Conservation (phyloP, 164 flowering plant species). For the Paratinospora sagittata region DNA sequence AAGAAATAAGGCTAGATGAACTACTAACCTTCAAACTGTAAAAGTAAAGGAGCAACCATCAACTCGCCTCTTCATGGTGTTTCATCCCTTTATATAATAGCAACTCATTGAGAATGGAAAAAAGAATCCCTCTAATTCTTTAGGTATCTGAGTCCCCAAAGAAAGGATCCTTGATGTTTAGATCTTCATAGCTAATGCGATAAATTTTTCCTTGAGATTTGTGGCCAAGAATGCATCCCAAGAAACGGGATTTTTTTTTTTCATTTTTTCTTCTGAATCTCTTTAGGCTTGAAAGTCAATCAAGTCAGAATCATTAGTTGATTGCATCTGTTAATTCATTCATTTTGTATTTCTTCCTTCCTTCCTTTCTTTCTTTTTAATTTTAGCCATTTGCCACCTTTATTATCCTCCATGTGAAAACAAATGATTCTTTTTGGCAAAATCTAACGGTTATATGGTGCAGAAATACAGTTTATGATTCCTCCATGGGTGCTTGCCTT, state of each 20-base stretch:
- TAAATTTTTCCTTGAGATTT: not conserved
- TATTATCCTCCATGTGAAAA: not conserved
- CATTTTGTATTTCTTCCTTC: not conserved
- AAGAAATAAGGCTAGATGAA: too few relatives aligned
- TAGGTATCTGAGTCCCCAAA: too few relatives aligned
- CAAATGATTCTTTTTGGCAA: not conserved
- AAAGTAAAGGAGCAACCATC: too few relatives aligned
- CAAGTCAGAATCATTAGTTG: not conserved
- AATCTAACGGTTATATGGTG: conserved; percentile 18
- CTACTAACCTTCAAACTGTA: too few relatives aligned
- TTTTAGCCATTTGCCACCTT: not conserved
- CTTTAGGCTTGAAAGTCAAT: not conserved
- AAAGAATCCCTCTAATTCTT: too few relatives aligned
- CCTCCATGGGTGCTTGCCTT: conserved; percentile 77
- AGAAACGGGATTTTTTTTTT: not conserved
- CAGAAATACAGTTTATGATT: conserved; percentile 72
- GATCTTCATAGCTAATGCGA: not conserved
- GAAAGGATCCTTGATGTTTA: too few relatives aligned
- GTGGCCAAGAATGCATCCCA: not conserved
- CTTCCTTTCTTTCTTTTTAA: too few relatives aligned
- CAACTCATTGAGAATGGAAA: not conserved
- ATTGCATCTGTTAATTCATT: not conserved
- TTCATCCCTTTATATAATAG: too few relatives aligned
- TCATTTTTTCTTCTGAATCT: not conserved
- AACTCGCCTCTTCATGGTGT: not conserved